Conservation (phyloP, 2,329 filamentous ascomycete species). For the Penicillium sp. region DNA sequence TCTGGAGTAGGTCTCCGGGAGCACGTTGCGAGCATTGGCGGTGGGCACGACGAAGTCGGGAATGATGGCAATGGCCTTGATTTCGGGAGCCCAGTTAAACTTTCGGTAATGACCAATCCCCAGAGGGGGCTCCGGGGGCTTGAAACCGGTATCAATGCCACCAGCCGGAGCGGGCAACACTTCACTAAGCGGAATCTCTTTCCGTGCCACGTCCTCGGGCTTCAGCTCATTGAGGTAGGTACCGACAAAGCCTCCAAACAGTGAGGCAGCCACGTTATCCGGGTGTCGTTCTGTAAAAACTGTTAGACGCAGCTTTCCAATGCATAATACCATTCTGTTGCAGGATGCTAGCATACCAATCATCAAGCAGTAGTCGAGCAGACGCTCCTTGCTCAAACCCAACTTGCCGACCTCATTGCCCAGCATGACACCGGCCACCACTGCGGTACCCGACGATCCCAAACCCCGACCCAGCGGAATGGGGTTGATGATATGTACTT, state of each 20-base stretch:
- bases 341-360: slow-evolving; percentile 60
- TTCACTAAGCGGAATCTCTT: slow-evolving; percentile 91
- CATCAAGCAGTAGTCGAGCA: slow-evolving; percentile 97
- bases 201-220: slow-evolving; percentile 82
- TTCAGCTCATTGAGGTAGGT: slow-evolving; percentile 92
- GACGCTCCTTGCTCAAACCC: slow-evolving; percentile 70
- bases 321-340: not conserved
- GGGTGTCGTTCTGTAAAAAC: slow-evolving; percentile 66
- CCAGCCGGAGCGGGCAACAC: slow-evolving; percentile 88
- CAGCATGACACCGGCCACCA: slow-evolving; percentile 91
- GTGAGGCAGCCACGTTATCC: slow-evolving; percentile 89
- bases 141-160: slow-evolving; percentile 82
- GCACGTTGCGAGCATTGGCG: slow-evolving; percentile 79
- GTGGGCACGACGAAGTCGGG: slow-evolving; percentile 96
- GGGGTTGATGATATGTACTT: slow-evolving; percentile 92
- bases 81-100: slow-evolving; percentile 88
- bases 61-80: slow-evolving; percentile 96
- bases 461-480: slow-evolving; percentile 90
- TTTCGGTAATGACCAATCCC: slow-evolving; percentile 96
- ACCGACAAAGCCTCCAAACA: slow-evolving; percentile 95
- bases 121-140: slow-evolving; percentile 81
- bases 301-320: slow-evolving; percentile 11
- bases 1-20: slow-evolving; percentile 76
- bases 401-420: slow-evolving; percentile 85
- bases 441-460: slow-evolving; percentile 92